Base-by-base conservation (phyloP, 164 flowering plant species). In the Vitis vinifera region DNA sequence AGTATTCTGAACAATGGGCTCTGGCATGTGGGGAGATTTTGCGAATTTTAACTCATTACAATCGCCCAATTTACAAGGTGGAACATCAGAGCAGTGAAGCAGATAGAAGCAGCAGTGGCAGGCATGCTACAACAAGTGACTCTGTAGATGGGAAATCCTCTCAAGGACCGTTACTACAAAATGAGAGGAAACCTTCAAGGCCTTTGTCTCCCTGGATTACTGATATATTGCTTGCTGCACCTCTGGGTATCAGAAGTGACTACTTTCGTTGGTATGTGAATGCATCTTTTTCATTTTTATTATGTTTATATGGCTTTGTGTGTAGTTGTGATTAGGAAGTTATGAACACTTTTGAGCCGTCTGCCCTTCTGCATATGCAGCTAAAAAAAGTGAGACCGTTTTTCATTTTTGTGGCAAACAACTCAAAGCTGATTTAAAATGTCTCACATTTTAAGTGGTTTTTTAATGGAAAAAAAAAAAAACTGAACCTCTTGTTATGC, bases 151-250 rank as follows among this genome's bases (percentile, higher is more conserved):
- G 64, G 19, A 83, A 77, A 79, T 69, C 83, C 51, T 56, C 71
- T 74, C 63, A 76, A 57, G 61, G 71, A 50, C 71, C 83, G 51
- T 60, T 67, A 67, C 73, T 58, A 52, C 90, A 84, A 60, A 86
- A 71, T 49, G 99, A 94, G 75, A 88, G 85, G 82, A 94, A 86
- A 76, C 90, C 99, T 30, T 59, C 82, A 68, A 81, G 99, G 85
- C 97, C 95, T 63, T 73, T 94, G 76, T 89, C 99, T 71, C 95
- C 95, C 29, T 94, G 99, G 99, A 91, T 94, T 61, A 89, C 97
- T 68, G 99, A 94, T 77, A 89, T 94, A 77, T 82, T 94, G 79
- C 94, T 94, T 76, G 94, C 94, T 56, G 97, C 99, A 58, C 99
- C 99, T 27, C 78, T 94, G 63, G 97, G 93, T 62, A 90, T 94